Base-by-base conservation (phyloP, 345 rosid genomes). In the Rhodamnia argentea region DNA sequence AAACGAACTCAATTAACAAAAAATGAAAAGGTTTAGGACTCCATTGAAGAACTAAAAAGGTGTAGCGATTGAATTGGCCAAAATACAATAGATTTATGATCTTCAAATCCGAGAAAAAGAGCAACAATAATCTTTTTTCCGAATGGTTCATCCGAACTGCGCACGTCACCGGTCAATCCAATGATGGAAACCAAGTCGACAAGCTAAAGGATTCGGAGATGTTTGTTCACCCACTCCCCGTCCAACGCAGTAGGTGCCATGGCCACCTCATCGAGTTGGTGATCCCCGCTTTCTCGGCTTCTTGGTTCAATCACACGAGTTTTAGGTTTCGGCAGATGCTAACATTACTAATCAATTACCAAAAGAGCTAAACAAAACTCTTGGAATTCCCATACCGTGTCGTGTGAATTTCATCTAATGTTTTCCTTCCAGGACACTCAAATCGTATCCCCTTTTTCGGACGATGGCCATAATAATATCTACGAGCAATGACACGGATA, bases 351-450 rank as follows among this genome's bases (percentile, higher is more conserved):
- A 27, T 62, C 29, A 18, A 13, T 14, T 29, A 15, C 40, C 74
- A 14, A 27, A 60, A 60, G 15, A 50, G 12, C 52, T 50, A 10
- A 10, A 50, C 12, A 10, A 50, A 9, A 10, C 13, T 50, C 13
- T 10, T 10, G 52, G 12, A 50, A 50, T 50, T 50, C 2, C 2
- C 52, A 50, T 50, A 50, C 12, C 52, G 4, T 4, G 74, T 27
- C 42, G 4, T 29, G 40, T 14, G 5, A 7, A 27, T 62, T 27
- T 15, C 7, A 14, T 29, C 5, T 8, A 14, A 29, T 7, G 22
- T 7, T 62, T 29, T 27, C 15, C 3, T 62, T 0, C 0, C 0
- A 1, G 0, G 40, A 27, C 29, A 14, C 4, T 62, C 5, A 0
- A 62, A 62, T 29, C 40, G 1, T 0, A 62, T n/a, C 1, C 75